Conservation (phyloP, 495 filamentous ascomycete species). For the Talaromyces thailandensis region DNA sequence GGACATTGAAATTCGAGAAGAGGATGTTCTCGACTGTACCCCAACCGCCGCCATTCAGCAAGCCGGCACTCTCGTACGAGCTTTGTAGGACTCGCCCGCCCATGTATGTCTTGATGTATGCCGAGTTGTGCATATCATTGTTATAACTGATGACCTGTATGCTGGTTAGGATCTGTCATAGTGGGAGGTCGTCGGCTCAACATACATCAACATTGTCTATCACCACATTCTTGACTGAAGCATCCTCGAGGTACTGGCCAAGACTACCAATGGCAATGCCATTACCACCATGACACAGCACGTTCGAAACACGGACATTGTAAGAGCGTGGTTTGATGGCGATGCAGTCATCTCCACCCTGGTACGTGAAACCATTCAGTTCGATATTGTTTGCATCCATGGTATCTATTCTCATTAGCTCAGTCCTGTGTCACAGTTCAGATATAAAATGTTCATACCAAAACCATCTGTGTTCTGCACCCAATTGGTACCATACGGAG, state of each 20-base stretch:
- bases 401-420: constrained; percentile 29
- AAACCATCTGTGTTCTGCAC: constrained; percentile 53
- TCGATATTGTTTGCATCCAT: constrained; percentile 45
- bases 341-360: constrained; percentile 51
- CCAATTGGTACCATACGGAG: constrained; percentile 45
- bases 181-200: not conserved
- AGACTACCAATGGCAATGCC: constrained; percentile 49
- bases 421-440: not conserved
- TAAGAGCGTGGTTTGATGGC: constrained; percentile 50
- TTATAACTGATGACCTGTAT: constrained; percentile 31
- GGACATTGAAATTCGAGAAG: constrained; percentile 43
- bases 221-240: constrained; percentile 35
- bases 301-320: constrained; percentile 41
- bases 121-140: constrained; percentile 39
- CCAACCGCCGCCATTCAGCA: constrained; percentile 45
- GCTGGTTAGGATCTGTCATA: not conserved
- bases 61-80: constrained; percentile 36
- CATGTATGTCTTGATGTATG: constrained; percentile 53
- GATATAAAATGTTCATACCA: constrained; percentile 14
- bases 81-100: constrained; percentile 35
- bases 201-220: constrained; percentile 34
- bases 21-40: constrained; percentile 41
- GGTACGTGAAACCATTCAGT: constrained; percentile 47
- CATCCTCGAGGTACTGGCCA: constrained; percentile 50
- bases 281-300: constrained; percentile 45